These are phyloP conservation scores for Ordospora colligata DNA, from an alignment of 371 early-diverging fungal species.

Conservation along the genomic window DNA sequence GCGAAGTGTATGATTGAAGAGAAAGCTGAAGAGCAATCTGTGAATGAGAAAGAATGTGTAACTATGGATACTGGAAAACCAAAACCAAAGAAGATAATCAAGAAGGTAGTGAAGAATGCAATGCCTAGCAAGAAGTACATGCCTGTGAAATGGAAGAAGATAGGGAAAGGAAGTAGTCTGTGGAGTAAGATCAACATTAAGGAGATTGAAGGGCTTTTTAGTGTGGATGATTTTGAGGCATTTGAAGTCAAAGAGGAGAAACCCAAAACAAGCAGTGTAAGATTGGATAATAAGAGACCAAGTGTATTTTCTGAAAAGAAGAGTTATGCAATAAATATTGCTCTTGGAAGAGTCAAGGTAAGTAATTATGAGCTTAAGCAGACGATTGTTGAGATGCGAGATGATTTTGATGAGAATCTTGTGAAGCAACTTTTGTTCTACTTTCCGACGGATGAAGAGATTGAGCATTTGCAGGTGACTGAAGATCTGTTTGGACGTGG, in stretches of 20 bases:
- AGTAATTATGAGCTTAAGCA: slow-evolving; percentile 22
- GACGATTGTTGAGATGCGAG: slow-evolving; percentile 12
- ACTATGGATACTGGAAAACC: background rate
- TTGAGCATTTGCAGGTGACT: background rate
- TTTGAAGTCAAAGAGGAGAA: slow-evolving; percentile 28
- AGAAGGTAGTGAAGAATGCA: slow-evolving; percentile 14
- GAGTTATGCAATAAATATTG: slow-evolving; percentile 49
- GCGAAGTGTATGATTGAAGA: background rate
- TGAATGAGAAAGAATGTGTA: background rate
- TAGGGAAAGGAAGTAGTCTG: slow-evolving; percentile 17
- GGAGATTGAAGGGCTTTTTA: slow-evolving; percentile 18
- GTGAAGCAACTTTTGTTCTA: slow-evolving; percentile 50
- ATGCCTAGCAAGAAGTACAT: slow-evolving; percentile 14
- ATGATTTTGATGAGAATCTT: slow-evolving; percentile 40
- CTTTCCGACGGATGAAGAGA: slow-evolving; percentile 46
- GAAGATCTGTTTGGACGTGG: background rate
- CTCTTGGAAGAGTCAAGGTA: slow-evolving; percentile 42
- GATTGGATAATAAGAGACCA: background rate
- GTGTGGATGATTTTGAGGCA: slow-evolving; percentile 23
- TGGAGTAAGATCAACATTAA: slow-evolving; percentile 6
- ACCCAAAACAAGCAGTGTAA: background rate
- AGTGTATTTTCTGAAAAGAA: slow-evolving; percentile 40
- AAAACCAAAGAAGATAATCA: slow-evolving; percentile 1
- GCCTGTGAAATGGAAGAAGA: slow-evolving; percentile 40
- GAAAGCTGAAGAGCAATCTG: background rate